Base-by-base conservation (phyloP, 345 rosid genomes). In the Lepidium sativum region DNA sequence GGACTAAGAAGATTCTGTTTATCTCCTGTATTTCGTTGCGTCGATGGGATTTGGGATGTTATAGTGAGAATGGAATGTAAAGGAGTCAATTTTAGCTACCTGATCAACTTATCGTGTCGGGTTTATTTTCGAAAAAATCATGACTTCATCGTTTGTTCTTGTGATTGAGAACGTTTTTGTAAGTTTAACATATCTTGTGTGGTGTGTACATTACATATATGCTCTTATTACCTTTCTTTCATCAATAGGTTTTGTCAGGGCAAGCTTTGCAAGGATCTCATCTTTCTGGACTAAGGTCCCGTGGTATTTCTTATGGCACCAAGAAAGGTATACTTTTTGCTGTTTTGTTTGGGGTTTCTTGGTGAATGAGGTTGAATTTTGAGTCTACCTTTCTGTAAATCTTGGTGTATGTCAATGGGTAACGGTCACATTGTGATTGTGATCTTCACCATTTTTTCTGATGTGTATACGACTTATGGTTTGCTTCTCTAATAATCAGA, bases 231-330 rank as follows among this genome's bases (percentile, higher is more conserved):
- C 42, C 9, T 39, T 32, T 38, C 54, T 37, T 25, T 33, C 38
- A 42, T 47, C 3, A 29, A 18, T 72, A 84, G 92, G 92, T 78
- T 76, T 70, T 84, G 15, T 77, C 91, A 6, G 81, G 87, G 55
- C 82, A 80, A 60, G 81, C 67, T 5, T 69, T 86, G 60, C 86
- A 64, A 69, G 83, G 81, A 16, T 83, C 80, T 29, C 77, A 77
- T 35, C 58, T 77, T 25, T 73, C 79, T 73, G 77, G 74, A 13
- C 31, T 81, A 54, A 77, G 75, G 42, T 58, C 80, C 60, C 71
- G 78, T 75, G 70, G 82, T 23, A 82, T 74, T 16, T 79, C 82
- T 3, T 92, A 75, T 53, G 78, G 87, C 51, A 78, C 86, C 64
- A 80, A 78, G 50, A 80, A 75, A 83, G 89, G 96, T 86, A 74